Evolutionary conservation across 495 filamentous ascomycete species (phyloP).

Genomic region (Hypoxylon rickii): DNA sequence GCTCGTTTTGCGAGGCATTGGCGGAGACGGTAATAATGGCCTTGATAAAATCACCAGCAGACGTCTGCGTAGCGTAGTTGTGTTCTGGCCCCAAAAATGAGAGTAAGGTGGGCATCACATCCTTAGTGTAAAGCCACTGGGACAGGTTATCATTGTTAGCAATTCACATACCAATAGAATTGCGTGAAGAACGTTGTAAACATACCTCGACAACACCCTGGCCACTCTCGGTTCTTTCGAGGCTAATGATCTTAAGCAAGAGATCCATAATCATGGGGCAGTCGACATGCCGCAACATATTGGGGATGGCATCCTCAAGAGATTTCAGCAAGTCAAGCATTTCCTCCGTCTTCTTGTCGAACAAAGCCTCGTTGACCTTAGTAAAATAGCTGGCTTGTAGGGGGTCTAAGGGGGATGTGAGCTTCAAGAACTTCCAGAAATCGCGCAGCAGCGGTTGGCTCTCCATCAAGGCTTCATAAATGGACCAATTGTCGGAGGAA

Average conservation of each 20-base stretch:
- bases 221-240: slow-evolving; percentile 90
- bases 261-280: slow-evolving; percentile 99
- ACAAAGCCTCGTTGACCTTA: slow-evolving; percentile 93
- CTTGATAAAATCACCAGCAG: slow-evolving; percentile 97
- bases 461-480: slow-evolving; percentile 89
- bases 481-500: slow-evolving; percentile 95
- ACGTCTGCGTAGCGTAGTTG: slow-evolving; percentile 86
- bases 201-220: slow-evolving; percentile 91
- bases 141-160: slow-evolving; percentile 32
- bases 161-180: not conserved
- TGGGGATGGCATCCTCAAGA: slow-evolving; percentile 75
- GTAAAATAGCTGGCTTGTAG: slow-evolving; percentile 97
- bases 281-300: slow-evolving; percentile 92
- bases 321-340: slow-evolving; percentile 90
- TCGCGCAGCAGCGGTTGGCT: slow-evolving; percentile 73
- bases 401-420: slow-evolving; percentile 79
- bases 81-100: slow-evolving; percentile 84
- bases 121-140: slow-evolving; percentile 91
- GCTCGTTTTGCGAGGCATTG: slow-evolving; percentile 96
- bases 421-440: slow-evolving; percentile 90
- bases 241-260: slow-evolving; percentile 92
- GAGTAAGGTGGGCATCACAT: slow-evolving; percentile 86
- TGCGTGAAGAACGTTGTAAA: not conserved
- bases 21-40: slow-evolving; percentile 99
- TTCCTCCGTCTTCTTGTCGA: slow-evolving; percentile 96